Evolutionary conservation across 768 basidiomycete species (phyloP).

Genomic region (Leccinum variicolor): DNA sequence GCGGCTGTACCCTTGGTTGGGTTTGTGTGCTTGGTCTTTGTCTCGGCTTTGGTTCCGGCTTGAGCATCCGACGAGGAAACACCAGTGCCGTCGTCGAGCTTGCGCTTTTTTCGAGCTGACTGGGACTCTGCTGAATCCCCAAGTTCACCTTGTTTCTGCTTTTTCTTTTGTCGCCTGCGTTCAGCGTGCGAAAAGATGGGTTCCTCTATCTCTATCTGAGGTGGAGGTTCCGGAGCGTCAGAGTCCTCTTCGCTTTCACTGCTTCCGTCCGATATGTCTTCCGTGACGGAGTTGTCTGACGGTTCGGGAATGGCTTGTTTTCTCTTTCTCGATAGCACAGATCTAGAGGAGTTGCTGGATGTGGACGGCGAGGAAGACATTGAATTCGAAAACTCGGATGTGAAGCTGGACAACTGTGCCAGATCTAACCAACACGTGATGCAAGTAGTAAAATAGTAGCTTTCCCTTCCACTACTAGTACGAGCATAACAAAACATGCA

Average conservation of each 20-base stretch:
- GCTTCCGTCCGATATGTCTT: slow-evolving; percentile 18
- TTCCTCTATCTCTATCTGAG: slow-evolving; percentile 3
- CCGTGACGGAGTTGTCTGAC: slow-evolving; percentile 22
- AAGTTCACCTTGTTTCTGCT: slow-evolving; percentile 25
- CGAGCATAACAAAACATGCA: background rate
- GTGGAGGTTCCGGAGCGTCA: slow-evolving; percentile 4
- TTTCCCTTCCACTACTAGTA: background rate
- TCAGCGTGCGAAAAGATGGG: slow-evolving; percentile 76
- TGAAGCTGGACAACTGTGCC: background rate
- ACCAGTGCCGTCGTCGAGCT: slow-evolving; percentile 31
- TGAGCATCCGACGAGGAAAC: background rate
- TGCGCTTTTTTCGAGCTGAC: slow-evolving; percentile 42
- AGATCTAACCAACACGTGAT: slow-evolving; percentile 8
- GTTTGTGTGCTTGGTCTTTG: background rate
- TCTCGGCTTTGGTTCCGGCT: background rate
- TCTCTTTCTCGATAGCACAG: slow-evolving; percentile 21
- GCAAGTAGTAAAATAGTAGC: background rate
- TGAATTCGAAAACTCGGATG: background rate
- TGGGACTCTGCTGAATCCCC: background rate
- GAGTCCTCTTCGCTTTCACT: slow-evolving; percentile 7
- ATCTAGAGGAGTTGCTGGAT: slow-evolving; percentile 27
- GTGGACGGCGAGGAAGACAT: slow-evolving; percentile 24
- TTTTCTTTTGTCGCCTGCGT: slow-evolving; percentile 59
- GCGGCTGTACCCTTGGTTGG: background rate
- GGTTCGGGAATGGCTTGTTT: slow-evolving; percentile 18